Percentiles rank a stretch among this genome's conserved stretches.
Conservation (phyloP, 495 filamentous ascomycete species). For the Friedmanniomyces simplex region DNA sequence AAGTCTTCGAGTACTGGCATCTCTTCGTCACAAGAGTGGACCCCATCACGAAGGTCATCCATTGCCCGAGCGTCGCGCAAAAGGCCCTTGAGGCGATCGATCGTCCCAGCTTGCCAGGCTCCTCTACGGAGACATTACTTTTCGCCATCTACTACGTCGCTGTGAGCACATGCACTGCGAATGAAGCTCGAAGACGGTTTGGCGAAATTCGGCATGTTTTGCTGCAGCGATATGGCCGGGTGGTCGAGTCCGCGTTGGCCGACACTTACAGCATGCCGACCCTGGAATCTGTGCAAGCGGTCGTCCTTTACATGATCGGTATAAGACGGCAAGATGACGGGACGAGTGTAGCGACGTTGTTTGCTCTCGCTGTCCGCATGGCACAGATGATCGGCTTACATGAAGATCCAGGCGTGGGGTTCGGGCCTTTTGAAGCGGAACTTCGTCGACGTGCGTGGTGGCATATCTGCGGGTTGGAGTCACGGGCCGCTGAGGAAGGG, state of each 20-base stretch:
- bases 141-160: slow-evolving; percentile 10
- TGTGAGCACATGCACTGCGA: slow-evolving; percentile 8
- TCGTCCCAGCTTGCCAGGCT: neutral
- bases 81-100: neutral
- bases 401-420: slow-evolving; percentile 2
- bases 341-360: neutral
- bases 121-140: slow-evolving; percentile 2
- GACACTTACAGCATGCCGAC: slow-evolving; percentile 4
- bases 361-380: slow-evolving; percentile 7
- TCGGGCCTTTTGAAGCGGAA: slow-evolving; percentile 6
- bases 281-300: slow-evolving; percentile 9
- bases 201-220: neutral
- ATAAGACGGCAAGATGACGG: slow-evolving; percentile 8
- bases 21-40: slow-evolving; percentile 8
- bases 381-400: slow-evolving; percentile 7
- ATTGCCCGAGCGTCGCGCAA: slow-evolving; percentile 5
- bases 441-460: slow-evolving; percentile 10
- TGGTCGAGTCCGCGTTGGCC: neutral
- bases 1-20: slow-evolving; percentile 12
- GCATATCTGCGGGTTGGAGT: slow-evolving; percentile 10
- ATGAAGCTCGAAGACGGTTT: slow-evolving; percentile 6
- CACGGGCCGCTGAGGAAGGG: slow-evolving; percentile 6
- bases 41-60: slow-evolving; percentile 11
- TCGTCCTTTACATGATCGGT: slow-evolving; percentile 15
- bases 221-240: slow-evolving; percentile 8